phyloP scores from a whole-genome alignment of 352 stramenopile species.

The Lagenidium giganteum region DNA sequence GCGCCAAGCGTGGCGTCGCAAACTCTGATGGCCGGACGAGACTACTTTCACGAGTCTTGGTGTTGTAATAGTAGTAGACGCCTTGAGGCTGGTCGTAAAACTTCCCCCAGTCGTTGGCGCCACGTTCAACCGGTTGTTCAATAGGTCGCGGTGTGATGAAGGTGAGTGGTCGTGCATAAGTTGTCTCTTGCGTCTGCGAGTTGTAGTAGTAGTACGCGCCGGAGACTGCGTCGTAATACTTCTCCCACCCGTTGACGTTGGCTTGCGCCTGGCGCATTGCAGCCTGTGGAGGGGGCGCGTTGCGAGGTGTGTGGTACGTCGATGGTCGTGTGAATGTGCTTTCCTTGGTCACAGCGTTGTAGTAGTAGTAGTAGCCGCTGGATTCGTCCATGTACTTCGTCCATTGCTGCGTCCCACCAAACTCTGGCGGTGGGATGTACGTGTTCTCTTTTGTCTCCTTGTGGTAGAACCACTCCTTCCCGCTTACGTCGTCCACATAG shows the following conservation, averaged over 20 bases:
- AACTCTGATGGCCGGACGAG: conserved; percentile 34
- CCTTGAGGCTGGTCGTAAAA: conserved; percentile 48
- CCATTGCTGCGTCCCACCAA: conserved; percentile 28
- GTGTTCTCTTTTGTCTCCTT: conserved; percentile 46
- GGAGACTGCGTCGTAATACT: conserved; percentile 34
- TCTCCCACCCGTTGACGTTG: conserved; percentile 31
- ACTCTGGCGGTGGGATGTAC: conserved; percentile 35
- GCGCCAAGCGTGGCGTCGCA: conserved; percentile 32
- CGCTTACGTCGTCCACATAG: conserved; percentile 41
- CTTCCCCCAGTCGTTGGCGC: conserved; percentile 32
- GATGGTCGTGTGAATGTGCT: conserved; percentile 56
- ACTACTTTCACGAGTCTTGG: conserved; percentile 34
- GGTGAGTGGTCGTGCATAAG: conserved; percentile 13
- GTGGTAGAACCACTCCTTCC: conserved; percentile 72
- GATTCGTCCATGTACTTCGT: conserved; percentile 42
- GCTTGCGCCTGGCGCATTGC: conserved; percentile 4
- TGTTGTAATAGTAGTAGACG: conserved; percentile 70
- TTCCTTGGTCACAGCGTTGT: conserved; percentile 66
- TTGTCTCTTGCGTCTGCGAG: conserved; percentile 9
- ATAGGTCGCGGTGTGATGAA: conserved; percentile 17
- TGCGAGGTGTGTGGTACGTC: conserved; percentile 23
- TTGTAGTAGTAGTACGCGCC: conserved; percentile 32
- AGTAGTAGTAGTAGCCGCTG: conserved; percentile 68
- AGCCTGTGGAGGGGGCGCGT: background rate
- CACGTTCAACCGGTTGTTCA: conserved; percentile 1